phyloP scores from a whole-genome alignment of 495 filamentous ascomycete species.

The Clohesyomyces aquaticus region DNA sequence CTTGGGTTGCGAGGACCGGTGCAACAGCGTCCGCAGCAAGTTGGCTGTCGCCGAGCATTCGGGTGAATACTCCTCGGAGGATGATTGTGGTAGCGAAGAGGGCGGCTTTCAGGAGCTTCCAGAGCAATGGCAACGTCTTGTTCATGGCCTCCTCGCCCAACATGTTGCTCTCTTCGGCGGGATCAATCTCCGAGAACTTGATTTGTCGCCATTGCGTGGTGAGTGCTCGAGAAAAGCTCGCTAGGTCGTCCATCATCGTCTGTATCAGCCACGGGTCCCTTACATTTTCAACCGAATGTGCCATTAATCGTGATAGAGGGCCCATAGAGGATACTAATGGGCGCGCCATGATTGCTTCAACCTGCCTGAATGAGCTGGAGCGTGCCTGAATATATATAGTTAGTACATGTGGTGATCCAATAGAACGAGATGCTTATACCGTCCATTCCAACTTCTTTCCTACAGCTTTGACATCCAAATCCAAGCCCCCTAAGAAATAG shows the following conservation, averaged over 20 bases:
- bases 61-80: constrained; percentile 71
- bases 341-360: constrained; percentile 53
- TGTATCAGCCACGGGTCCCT: constrained; percentile 63
- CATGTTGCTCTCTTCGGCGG: constrained; percentile 69
- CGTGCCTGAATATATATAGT: constrained; percentile 38
- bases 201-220: constrained; percentile 82
- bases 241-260: constrained; percentile 69
- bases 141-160: constrained; percentile 71
- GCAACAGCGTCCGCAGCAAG: constrained; percentile 63
- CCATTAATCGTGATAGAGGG: constrained; percentile 73
- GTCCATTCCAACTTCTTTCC: constrained; percentile 76
- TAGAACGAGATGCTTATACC: constrained; percentile 39
- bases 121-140: constrained; percentile 73
- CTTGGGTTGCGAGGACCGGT: constrained; percentile 72
- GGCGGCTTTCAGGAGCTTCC: constrained; percentile 78
- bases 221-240: constrained; percentile 70
- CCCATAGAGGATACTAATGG: constrained; percentile 81
- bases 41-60: constrained; percentile 61
- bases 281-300: constrained; percentile 71
- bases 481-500: constrained; percentile 77
- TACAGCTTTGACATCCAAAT: constrained; percentile 68
- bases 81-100: constrained; percentile 80
- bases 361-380: constrained; percentile 53
- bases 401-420: not conserved
- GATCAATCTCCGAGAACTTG: constrained; percentile 81